Conservation (phyloP, 305 asterid species). For the Ilex paraguariensis region DNA sequence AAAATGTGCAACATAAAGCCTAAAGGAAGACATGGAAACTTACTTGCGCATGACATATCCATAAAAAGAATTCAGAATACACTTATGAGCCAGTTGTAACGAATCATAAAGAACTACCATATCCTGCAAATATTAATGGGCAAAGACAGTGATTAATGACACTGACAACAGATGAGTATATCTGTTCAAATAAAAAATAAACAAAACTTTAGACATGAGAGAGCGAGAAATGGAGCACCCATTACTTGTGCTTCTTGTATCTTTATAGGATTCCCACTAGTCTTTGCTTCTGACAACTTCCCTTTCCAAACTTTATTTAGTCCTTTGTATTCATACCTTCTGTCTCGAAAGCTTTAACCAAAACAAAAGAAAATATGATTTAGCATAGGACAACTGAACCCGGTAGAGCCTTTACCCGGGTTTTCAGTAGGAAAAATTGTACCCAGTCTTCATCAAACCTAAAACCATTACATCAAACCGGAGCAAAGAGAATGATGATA, state of each 20-base stretch:
- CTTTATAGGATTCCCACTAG: conserved; percentile 86
- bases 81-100: conserved; percentile 96
- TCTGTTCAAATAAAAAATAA: conserved; percentile 13
- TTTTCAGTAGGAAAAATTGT: no score
- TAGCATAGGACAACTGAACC: conserved; percentile 12
- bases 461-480: background rate
- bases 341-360: conserved; percentile 83
- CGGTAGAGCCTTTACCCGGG: background rate
- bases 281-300: conserved; percentile 88
- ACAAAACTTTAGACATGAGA: conserved; percentile 14
- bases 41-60: conserved; percentile 99
- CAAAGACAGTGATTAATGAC: conserved; percentile 14
- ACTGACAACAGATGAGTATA: conserved; percentile 10
- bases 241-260: conserved; percentile 97
- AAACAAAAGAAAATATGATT: conserved; percentile 13
- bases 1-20: conserved; percentile 6
- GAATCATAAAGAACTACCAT: conserved; percentile 96
- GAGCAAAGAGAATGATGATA: conserved; percentile 7
- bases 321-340: conserved; percentile 97
- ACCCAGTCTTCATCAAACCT: background rate
- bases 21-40: conserved; percentile 20
- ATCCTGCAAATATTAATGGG: conserved; percentile 53
- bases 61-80: conserved; percentile 97
- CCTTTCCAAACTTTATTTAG: conserved; percentile 99
- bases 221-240: conserved; percentile 11